phyloP scores from a whole-genome alignment of 371 early-diverging fungal species.

The Mucor plumbeus region DNA sequence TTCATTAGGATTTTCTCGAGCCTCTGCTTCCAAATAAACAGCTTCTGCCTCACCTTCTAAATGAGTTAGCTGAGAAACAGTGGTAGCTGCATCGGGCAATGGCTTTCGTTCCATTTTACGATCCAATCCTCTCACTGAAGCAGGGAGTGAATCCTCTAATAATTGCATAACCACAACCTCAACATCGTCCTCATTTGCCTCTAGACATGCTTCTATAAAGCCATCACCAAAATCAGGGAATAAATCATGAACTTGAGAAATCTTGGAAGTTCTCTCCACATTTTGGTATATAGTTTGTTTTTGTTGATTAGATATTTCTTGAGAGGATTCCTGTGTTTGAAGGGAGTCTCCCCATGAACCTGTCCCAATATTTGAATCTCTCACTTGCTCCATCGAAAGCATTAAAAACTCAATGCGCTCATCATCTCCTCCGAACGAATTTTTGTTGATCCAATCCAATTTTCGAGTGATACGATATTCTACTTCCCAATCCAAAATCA shows the following conservation, averaged over 20 bases:
- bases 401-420: conserved; percentile 73
- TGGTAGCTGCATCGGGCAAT: background rate
- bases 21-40: background rate
- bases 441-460: conserved; percentile 51
- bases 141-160: conserved; percentile 75
- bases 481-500: conserved; percentile 83
- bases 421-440: conserved; percentile 55
- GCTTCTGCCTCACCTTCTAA: conserved; percentile 11
- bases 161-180: conserved; percentile 80
- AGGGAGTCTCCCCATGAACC: conserved; percentile 30
- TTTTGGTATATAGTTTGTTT: background rate
- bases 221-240: conserved; percentile 90
- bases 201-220: conserved; percentile 85
- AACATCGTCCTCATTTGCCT: conserved; percentile 62
- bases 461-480: conserved; percentile 64
- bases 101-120: conserved; percentile 58
- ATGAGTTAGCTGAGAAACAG: conserved; percentile 11
- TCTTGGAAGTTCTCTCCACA: conserved; percentile 28
- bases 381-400: conserved; percentile 73
- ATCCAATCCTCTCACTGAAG: conserved; percentile 67
- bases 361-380: conserved; percentile 56
- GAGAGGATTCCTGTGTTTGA: conserved; percentile 14
- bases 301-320: background rate
- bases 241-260: conserved; percentile 82
- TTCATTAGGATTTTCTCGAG: background rate